Percentiles rank a stretch among this genome's conserved stretches.
Conservation (phyloP, 2,329 filamentous ascomycete species). For the Colletotrichum musicola region DNA sequence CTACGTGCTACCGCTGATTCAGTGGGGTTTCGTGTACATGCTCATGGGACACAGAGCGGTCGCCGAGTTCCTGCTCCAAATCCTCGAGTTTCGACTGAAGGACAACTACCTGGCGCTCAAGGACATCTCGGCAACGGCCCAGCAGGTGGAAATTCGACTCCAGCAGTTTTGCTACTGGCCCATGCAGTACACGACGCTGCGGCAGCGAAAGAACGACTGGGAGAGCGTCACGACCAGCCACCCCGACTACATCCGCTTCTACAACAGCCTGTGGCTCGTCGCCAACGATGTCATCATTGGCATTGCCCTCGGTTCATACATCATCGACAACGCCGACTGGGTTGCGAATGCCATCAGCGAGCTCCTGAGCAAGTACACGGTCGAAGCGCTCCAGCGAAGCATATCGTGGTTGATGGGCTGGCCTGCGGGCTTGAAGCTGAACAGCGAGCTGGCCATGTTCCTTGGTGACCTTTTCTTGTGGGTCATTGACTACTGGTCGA, state of each 20-base stretch:
- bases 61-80: constrained; percentile 81
- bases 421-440: constrained; percentile 95
- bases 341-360: constrained; percentile 84
- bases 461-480: constrained; percentile 95
- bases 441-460: constrained; percentile 93
- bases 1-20: constrained; percentile 84
- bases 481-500: constrained; percentile 98
- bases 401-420: constrained; percentile 97
- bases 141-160: constrained; percentile 95
- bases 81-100: constrained; percentile 87
- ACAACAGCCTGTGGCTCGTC: constrained; percentile 98
- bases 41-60: constrained; percentile 84
- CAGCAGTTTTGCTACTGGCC: constrained; percentile 99
- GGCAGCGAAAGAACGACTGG: constrained; percentile 92
- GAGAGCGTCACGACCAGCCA: constrained; percentile 95
- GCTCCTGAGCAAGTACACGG: constrained; percentile 84
- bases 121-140: constrained; percentile 94
- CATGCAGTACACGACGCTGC: constrained; percentile 91
- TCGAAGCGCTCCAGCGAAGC: constrained; percentile 87
- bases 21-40: constrained; percentile 78
- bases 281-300: constrained; percentile 99
- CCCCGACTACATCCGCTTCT: constrained; percentile 98
- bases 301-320: constrained; percentile 94
- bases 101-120: constrained; percentile 88
- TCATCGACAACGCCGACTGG: constrained; percentile 92